Base-by-base conservation (phyloP, 2,329 filamentous ascomycete species). In the Beauveria asiatica region DNA sequence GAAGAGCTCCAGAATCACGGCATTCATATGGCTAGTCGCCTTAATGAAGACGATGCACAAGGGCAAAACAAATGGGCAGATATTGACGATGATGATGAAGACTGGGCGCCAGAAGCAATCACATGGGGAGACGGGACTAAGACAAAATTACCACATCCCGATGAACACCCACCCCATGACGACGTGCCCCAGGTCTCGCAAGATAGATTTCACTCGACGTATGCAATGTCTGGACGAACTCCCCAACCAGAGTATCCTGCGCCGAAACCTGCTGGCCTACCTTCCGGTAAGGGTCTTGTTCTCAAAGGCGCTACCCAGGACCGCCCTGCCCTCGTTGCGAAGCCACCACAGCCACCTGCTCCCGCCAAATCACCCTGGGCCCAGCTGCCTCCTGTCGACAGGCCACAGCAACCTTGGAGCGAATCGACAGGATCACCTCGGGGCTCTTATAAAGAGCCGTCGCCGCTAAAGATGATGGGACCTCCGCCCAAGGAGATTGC, bases 281-380 rank as follows among this genome's bases (percentile, higher is more conserved):
- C 78, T 0, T 80, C 81, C 42, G 80, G 81, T 16, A 86, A 84
- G 67, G 83, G 84, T 5, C 71, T 90, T 45, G 78, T 89, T 2
- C 73, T 89, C 37, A 90, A 89, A 68, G 83, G 83, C 42, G 83
- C 73, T 13, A 73, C 83, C 5, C 77, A 83, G 10, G 88, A 90
- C 59, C 91, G 89, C 70, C 86, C 87, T 37, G 87, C 86, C 0
- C 74, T 91, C 5, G 86, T 91, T 46, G 82, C 88, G 9, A 92
- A 92, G 69, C 86, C 87, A 17, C 83, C 86, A 1, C 79, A 80
- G 2, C 80, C 83, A 4, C 83, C 87, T 9, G 80, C 85, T 1
- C 88, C 91, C 0, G 82, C 86, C 27, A 97, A 96, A 70, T 97
- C 92, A 4, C 93, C 93, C 4, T 97, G 93, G 93, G 93, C 93